Evolutionary conservation across 2,329 filamentous ascomycete species (phyloP), one percentile per base, ranked within the genome.

Genomic region (Aspergillus uvarum): DNA sequence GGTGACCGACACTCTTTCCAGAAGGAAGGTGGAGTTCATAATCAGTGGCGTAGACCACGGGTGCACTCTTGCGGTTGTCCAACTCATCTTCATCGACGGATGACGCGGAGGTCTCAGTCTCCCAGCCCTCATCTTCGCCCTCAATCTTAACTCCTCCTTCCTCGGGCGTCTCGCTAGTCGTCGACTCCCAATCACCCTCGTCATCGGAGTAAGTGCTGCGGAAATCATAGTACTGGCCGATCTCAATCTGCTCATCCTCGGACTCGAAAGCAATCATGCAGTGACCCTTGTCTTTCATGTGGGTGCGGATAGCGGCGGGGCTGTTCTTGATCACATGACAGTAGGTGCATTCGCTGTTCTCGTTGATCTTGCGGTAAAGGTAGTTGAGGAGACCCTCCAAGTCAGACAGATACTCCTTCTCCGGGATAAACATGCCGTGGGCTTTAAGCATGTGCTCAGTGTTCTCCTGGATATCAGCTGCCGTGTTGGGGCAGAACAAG

Each of bases 181-280:
- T 79, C 14, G 87, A 86, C 5, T 86, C 85, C 1, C 85, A 86
- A 16, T 85, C 80, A 7, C 83, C 81, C 58, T 84, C 90, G 11
- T 83, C 86, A 69, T 98, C 95, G 0, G 92, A 95, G 75, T 99
- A 99, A 1, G 95, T 96, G 77, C 90, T 91, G 65, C 91, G 86
- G 83, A 99, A 99, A 73, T 99, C 95, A 77, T 99, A 99, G 76
- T 91, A 97, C 65, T 98, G 91, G 59, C 95, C 95, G 70, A 99
- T 91, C 58, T 96, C 92, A 31, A 98, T 84, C 79, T 97, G 92
- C 72, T 98, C 92, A 38, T 90, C 89, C 72, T 97, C 91, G 0
- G 88, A 89, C 54, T 89, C 87, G 75, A 94, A 99, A 0, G 92
- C 93, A 67, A 99, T 96, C 85, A 93, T 96, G 83, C 94, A 98